Evolutionary conservation across 225 moss, liverwort and hornwort species (phyloP), one percentile per base, ranked within the genome.

Genomic region (Sphagnum contortum): DNA sequence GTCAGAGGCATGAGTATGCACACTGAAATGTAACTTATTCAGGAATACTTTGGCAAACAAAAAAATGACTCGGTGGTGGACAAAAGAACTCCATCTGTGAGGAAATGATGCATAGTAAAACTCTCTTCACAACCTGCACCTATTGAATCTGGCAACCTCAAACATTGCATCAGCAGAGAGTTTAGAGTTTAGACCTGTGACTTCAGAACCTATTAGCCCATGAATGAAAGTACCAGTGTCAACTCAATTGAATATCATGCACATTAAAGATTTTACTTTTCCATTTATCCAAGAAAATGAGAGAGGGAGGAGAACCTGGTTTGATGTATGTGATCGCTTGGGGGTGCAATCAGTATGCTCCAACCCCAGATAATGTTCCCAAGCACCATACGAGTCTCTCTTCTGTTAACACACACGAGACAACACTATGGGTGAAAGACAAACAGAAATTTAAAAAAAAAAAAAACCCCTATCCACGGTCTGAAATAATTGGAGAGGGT

Each of bases 351-450:
- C 96, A 45, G 88, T 89, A 64, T 98, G 96, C 79, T 98, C 96
- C 65, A 98, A 76, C 51, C 96, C 96, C 66, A 98, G 74, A 72
- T 98, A 93, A 89, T 98, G 96, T 76, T 98, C 96, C 96, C 96
- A 98, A 44, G 96, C 96, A 66, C 96, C 96, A 65, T 98, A 98
- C 3, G 96, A 92, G 72, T 98, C 96, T 73, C 93, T 83, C 68
- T 93, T 93, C 93, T 98, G 85, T 74, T 55, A 11, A 13, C 55
- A 62, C 45, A 62, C 10, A 62, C 45, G 12, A 63, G 3, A 45
- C 45, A 69, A 50, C 13, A 44, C 14, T 57, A 48, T 10, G 51
- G 9, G 5, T 29, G 14, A 48, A 49, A 50, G 3, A 61, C 46
- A 0, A 3, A 44, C 48, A 12, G 49, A 10, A 3, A 1, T 8